Evolutionary conservation across 2,329 filamentous ascomycete genomes (phyloP), one percentile per base, ranked within the genome.

Genomic region (Alternaria sp.): DNA sequence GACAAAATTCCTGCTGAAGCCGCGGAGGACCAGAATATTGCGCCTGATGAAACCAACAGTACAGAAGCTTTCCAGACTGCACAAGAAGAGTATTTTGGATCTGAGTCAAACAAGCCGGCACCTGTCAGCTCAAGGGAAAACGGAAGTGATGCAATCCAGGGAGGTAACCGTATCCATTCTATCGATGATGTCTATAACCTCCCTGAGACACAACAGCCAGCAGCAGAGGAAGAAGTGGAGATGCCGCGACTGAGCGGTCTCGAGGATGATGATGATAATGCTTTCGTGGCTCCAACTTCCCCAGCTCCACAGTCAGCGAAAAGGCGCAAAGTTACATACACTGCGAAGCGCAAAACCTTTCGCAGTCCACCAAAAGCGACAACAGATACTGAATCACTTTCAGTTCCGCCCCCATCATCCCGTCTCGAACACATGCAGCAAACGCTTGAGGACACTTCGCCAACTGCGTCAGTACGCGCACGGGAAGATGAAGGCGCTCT

Each of bases 141-240:
- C 23, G 62, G 56, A 23, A 68, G 63, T 28, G 62, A 67, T 42
- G 39, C 41, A 10, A 55, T 69, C 8, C 56, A 36, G 21, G 45
- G 37, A 8, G 39, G 33, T 1, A 55, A 56, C 26, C 63, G 62
- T 36, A 62, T 68, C 33, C 72, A 70, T n/a, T 73, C 70, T n/a
- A 55, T 78, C 9, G 63, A 70, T 7, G 77, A 79, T 14, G 77
- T 78, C 28, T 71, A 72, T 8, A 74, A 76, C 34, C 62, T 74
- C 23, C 72, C 73, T n/a, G 68, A 71, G 3, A 76, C 74, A 21
- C 72, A 75, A 42, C 65, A 61, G 10, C 74, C 72, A 8, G 58
- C 62, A 17, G 71, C 64, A 34, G 58, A 78, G 8, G 60, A 78
- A 62, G 70, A 71, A 13, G 61, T 76, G 23, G 73, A 76, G 7